phyloP scores from a whole-genome alignment of 2,329 filamentous ascomycete genomes.

The Hortaea sp. region DNA sequence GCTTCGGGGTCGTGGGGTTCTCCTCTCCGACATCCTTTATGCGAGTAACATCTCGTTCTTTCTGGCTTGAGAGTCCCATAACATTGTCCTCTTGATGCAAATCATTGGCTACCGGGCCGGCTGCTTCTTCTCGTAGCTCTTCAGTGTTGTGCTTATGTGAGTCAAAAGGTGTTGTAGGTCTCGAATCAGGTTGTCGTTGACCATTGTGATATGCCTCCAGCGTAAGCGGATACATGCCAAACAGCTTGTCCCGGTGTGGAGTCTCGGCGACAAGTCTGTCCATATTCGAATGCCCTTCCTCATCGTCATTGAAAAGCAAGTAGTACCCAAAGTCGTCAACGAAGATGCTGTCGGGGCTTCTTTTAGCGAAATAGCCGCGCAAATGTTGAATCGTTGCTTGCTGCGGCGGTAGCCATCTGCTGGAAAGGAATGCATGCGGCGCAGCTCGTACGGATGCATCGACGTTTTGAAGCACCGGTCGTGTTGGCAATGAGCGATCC shows the following conservation, averaged over 20 bases:
- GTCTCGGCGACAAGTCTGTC: background rate
- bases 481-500: background rate
- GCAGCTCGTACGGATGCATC: background rate
- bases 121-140: no score
- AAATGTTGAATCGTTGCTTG: constrained; percentile 10
- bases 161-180: no score
- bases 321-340: constrained; percentile 18
- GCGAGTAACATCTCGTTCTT: background rate
- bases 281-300: background rate
- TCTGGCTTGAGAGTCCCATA: background rate
- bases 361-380: constrained; percentile 1
- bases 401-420: constrained; percentile 7
- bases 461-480: background rate
- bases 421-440: constrained; percentile 20
- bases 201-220: constrained; percentile 1
- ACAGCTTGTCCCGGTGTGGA: background rate
- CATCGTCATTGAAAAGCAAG: constrained; percentile 10
- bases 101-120: no score
- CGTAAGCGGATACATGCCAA: background rate
- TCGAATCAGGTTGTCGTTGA: background rate
- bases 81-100: no score
- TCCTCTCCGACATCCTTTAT: background rate
- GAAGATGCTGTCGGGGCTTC: constrained; percentile 4
- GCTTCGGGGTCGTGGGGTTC: background rate
- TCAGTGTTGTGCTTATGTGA: no score